Conservation (phyloP, 345 rosid genomes). For the Eucalyptus globulus region DNA sequence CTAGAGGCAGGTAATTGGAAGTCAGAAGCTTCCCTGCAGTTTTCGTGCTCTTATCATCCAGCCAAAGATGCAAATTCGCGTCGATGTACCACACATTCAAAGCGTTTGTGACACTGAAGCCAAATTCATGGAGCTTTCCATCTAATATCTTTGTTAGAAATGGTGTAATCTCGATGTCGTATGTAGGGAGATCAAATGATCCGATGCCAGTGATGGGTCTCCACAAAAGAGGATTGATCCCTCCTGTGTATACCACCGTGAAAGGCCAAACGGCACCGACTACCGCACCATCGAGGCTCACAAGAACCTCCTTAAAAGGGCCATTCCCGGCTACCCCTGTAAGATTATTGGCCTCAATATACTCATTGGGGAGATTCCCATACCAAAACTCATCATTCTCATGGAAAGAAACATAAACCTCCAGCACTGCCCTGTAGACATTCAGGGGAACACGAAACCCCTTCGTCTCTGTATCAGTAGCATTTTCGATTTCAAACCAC, state of each 20-base stretch:
- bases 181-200: slow-evolving; percentile 76
- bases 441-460: slow-evolving; percentile 52
- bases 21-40: slow-evolving; percentile 50
- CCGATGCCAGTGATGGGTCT: slow-evolving; percentile 72
- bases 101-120: slow-evolving; percentile 61
- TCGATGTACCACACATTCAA: slow-evolving; percentile 77
- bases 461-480: slow-evolving; percentile 22
- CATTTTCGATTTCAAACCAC: slow-evolving; percentile 71
- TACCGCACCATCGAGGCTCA: slow-evolving; percentile 35
- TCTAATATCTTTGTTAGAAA: slow-evolving; percentile 62
- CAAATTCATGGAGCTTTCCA: slow-evolving; percentile 43
- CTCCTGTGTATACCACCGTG: slow-evolving; percentile 78
- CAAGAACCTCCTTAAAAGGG: slow-evolving; percentile 83
- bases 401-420: slow-evolving; percentile 88
- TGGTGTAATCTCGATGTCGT: slow-evolving; percentile 70
- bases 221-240: slow-evolving; percentile 74
- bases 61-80: slow-evolving; percentile 91
- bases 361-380: slow-evolving; percentile 58
- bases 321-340: slow-evolving; percentile 53
- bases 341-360: slow-evolving; percentile 47
- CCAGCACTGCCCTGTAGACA: slow-evolving; percentile 78
- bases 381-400: slow-evolving; percentile 93
- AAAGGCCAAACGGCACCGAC: slow-evolving; percentile 84
- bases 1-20: slow-evolving; percentile 18
- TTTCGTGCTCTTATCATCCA: slow-evolving; percentile 23